A percentile compares a stretch with the other conserved stretches of the same genome.
phyloP scores from a whole-genome alignment of 345 rosid species.

The Hirschfeldia incana region DNA sequence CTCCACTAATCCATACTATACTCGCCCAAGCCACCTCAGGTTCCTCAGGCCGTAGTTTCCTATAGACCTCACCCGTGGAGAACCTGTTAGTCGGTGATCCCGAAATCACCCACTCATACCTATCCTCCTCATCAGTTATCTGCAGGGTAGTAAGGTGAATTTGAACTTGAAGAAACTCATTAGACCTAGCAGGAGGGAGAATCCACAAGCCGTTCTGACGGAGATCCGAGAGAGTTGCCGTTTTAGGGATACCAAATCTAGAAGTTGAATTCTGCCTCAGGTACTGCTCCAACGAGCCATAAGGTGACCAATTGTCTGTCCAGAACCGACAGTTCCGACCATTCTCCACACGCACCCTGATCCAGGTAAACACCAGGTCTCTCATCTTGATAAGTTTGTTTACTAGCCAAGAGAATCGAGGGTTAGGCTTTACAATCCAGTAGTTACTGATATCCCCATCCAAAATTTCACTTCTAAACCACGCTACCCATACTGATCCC shows the following conservation, averaged over 20 bases:
- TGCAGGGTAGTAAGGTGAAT: neutral
- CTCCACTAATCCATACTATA: neutral
- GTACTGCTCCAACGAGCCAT: neutral
- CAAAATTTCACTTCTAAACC: neutral
- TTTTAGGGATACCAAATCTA: neutral
- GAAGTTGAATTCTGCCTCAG: neutral
- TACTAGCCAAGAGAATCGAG: neutral
- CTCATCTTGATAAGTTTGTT: neutral
- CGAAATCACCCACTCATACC: neutral
- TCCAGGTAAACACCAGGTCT: neutral
- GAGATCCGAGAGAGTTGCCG: neutral
- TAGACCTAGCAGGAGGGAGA: neutral
- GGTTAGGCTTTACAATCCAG: neutral
- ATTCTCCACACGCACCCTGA: neutral
- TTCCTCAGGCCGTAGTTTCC: neutral
- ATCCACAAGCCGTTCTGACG: neutral
- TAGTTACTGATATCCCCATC: neutral
- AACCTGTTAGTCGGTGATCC: no score
- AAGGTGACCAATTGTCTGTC: neutral
- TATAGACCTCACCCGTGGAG: neutral
- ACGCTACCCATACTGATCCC: neutral
- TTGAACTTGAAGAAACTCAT: neutral
- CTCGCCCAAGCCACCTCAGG: neutral
- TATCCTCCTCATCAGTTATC: neutral
- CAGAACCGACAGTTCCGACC: neutral